Percentiles rank a stretch among this genome's conserved stretches.
These are phyloP conservation scores for Leptomonas pyrrhocoris DNA, from an alignment of 208 protist species.

Conservation along the genomic window DNA sequence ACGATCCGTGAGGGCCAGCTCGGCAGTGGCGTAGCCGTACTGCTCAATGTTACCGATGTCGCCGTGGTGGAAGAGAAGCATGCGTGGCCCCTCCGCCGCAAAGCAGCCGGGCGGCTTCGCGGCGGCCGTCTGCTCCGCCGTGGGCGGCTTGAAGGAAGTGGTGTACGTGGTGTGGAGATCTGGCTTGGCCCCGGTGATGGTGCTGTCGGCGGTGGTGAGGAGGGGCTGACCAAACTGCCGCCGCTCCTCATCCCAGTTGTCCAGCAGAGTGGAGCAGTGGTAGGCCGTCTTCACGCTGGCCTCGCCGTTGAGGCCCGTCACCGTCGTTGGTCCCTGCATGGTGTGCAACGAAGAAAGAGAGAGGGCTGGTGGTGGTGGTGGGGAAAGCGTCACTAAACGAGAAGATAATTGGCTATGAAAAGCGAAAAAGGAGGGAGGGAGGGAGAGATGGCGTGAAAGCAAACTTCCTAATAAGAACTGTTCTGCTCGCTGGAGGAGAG, in stretches of 20 bases:
- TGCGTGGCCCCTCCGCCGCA: constrained; percentile 56
- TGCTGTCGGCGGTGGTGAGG: constrained; percentile 7
- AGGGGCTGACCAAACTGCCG: constrained; percentile 32
- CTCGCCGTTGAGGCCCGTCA: constrained; percentile 24
- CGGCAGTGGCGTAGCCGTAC: constrained; percentile 55
- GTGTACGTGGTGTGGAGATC: constrained; percentile 58
- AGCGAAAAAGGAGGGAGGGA: too few relatives aligned
- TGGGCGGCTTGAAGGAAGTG: constrained; percentile 50
- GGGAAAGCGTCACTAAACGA: too few relatives aligned
- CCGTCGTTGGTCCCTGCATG: constrained; percentile 13
- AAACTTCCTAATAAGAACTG: too few relatives aligned
- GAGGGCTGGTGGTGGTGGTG: neutral
- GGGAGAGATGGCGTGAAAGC: too few relatives aligned
- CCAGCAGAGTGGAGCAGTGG: constrained; percentile 83
- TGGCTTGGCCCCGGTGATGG: constrained; percentile 8
- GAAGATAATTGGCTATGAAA: too few relatives aligned
- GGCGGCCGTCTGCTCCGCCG: constrained; percentile 32
- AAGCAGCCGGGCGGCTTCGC: constrained; percentile 68
- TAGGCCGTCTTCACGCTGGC: constrained; percentile 74
- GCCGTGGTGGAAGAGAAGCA: constrained; percentile 88
- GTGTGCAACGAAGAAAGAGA: constrained; percentile 17
- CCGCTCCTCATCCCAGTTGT: constrained; percentile 90
- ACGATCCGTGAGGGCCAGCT: constrained; percentile 70
- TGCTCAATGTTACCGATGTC: constrained; percentile 60
- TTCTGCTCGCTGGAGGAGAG: too few relatives aligned